phyloP scores from a whole-genome alignment of 116 monocot species.

The Cymodocea nodosa region DNA sequence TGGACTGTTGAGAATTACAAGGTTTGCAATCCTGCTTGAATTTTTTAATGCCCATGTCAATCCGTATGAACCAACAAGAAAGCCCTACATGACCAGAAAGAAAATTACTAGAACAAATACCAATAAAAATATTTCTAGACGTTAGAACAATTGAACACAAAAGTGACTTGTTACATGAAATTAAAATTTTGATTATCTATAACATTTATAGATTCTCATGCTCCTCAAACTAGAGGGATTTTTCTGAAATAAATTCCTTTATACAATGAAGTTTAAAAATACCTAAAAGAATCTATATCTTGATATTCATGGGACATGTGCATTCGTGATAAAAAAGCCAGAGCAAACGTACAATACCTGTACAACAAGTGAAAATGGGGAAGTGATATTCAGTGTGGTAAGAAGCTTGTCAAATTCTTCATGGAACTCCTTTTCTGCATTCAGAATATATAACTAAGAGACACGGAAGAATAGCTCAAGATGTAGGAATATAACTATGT shows the following conservation, averaged over 20 bases:
- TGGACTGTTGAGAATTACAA: slow-evolving; percentile 82
- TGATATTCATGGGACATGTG: too few species aligned
- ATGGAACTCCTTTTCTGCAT: slow-evolving; percentile 90
- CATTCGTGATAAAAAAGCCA: not conserved
- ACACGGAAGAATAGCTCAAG: not conserved
- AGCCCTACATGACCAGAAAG: slow-evolving; percentile 37
- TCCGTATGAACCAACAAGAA: slow-evolving; percentile 95
- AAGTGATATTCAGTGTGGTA: slow-evolving; percentile 39
- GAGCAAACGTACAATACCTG: slow-evolving; percentile 36
- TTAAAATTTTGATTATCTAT: too few species aligned
- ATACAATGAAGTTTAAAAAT: too few species aligned
- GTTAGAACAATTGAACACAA: too few species aligned
- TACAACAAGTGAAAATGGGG: slow-evolving; percentile 73
- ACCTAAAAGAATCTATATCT: too few species aligned
- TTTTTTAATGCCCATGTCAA: slow-evolving; percentile 92
- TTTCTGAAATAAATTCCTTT: too few species aligned
- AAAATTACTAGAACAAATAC: not conserved
- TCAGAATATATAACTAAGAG: slow-evolving; percentile 1
- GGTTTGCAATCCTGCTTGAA: slow-evolving; percentile 43
- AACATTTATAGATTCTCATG: too few species aligned
- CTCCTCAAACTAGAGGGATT: too few species aligned
- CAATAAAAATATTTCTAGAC: too few species aligned
- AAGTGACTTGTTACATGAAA: too few species aligned
- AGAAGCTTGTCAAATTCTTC: slow-evolving; percentile 78
- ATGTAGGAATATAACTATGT: not conserved